Conservation (phyloP, 164 flowering plant genomes). For the Tetrastigma voinierianum region DNA sequence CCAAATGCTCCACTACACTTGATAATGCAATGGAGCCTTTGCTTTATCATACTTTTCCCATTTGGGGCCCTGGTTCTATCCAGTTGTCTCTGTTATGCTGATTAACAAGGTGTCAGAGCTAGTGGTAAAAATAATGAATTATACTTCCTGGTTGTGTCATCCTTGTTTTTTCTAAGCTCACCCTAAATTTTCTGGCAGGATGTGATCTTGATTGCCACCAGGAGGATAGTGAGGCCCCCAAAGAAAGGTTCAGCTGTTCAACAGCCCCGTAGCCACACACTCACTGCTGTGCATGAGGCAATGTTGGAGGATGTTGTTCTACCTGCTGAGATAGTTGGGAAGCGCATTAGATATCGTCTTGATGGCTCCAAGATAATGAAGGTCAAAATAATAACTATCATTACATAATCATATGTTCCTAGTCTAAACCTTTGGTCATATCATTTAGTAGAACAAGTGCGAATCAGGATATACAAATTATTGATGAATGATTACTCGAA, state of each 20-base stretch:
- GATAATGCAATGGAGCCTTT: no score
- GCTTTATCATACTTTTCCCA: no score
- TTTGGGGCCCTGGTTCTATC: no score
- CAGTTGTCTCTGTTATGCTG: no score
- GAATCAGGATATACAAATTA: no score
- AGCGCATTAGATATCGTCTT: slow-evolving; percentile 72
- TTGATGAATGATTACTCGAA: no score
- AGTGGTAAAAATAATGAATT: not conserved
- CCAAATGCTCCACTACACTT: no score
- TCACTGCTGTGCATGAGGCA: slow-evolving; percentile 89
- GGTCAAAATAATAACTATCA: slow-evolving; percentile 33
- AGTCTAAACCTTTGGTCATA: not conserved
- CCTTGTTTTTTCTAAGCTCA: not conserved
- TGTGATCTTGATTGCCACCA: slow-evolving; percentile 75
- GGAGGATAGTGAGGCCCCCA: slow-evolving; percentile 88
- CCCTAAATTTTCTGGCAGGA: slow-evolving; percentile 40
- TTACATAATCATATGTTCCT: not conserved
- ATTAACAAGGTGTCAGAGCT: no score
- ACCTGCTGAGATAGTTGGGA: slow-evolving; percentile 96
- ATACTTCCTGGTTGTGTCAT: not conserved
- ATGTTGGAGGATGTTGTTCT: slow-evolving; percentile 79
- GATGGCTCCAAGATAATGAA: slow-evolving; percentile 91
- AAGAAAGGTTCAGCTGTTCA: slow-evolving; percentile 91
- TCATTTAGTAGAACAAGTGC: no score
- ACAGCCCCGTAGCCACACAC: slow-evolving; percentile 80